Percentiles rank a stretch among this genome's conserved stretches.
phyloP scores from a whole-genome alignment of 2,329 filamentous ascomycete genomes.

The Alternaria infectoria region DNA sequence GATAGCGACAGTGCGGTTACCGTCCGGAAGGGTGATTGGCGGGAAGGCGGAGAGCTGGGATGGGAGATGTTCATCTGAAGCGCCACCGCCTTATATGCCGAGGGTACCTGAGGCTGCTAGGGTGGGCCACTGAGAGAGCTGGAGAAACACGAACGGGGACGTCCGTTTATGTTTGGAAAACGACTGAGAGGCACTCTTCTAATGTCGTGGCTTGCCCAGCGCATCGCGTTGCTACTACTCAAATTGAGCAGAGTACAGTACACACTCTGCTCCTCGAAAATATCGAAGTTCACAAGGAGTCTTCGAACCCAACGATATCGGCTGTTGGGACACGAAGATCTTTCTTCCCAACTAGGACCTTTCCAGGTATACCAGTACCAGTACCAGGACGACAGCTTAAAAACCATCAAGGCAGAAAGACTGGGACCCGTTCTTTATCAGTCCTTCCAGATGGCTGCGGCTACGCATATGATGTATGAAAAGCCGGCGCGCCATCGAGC shows the following conservation, averaged over 20 bases:
- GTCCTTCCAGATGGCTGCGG: neutral
- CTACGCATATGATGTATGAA: neutral
- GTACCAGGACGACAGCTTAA: neutral
- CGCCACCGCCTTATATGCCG: constrained; percentile 21
- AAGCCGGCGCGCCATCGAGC: neutral
- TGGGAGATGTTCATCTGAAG: constrained; percentile 1
- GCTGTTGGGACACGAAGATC: neutral
- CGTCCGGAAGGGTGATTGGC: neutral
- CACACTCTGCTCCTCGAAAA: neutral
- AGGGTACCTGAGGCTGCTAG: constrained; percentile 16
- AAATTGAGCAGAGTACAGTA: neutral
- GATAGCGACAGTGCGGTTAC: neutral
- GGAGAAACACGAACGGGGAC: neutral
- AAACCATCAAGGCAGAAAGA: neutral
- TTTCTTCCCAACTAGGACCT: too few relatives aligned
- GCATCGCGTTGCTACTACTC: neutral
- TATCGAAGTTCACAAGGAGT: neutral
- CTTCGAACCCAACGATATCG: neutral
- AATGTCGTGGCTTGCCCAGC: neutral
- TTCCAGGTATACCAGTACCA: neutral
- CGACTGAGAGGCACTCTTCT: neutral
- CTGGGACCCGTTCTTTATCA: neutral
- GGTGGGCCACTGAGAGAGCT: neutral
- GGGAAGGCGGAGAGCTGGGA: neutral
- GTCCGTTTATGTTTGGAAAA: neutral